phyloP scores from a whole-genome alignment of 2,329 filamentous ascomycete genomes.

The Diplodia scrobiculata region DNA sequence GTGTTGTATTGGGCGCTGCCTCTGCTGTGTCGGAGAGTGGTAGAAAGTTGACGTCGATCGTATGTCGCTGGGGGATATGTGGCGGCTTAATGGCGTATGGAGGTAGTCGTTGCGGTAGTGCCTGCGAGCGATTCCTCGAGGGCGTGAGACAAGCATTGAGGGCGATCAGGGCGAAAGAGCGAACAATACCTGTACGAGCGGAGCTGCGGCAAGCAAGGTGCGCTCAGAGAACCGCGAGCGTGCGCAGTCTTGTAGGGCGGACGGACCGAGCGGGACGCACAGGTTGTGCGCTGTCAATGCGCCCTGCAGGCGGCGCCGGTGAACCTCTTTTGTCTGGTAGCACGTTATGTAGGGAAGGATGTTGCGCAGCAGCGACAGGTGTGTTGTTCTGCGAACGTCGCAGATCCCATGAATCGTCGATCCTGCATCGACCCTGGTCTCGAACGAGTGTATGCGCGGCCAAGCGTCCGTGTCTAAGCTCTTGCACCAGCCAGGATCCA shows the following conservation, averaged over 20 bases:
- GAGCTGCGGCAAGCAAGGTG: not conserved
- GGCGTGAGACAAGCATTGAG: conserved; percentile 24
- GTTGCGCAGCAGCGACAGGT: not conserved
- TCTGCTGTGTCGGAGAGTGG: conserved; percentile 3
- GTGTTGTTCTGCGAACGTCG: not conserved
- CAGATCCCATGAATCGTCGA: not conserved
- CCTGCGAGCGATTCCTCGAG: conserved; percentile 22
- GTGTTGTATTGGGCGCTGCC: not conserved
- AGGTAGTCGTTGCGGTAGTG: conserved; percentile 21
- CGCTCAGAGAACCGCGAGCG: conserved; percentile 8
- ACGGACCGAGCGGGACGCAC: conserved; percentile 27
- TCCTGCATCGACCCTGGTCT: conserved; percentile 2
- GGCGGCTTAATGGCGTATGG: conserved; percentile 13
- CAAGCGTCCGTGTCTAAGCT: conserved; percentile 2
- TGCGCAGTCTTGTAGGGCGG: conserved; percentile 12
- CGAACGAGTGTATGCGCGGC: not conserved
- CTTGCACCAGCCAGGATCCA: conserved; percentile 10
- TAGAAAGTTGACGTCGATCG: conserved; percentile 11
- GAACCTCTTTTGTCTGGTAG: too few species aligned
- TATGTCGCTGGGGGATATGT: conserved; percentile 11
- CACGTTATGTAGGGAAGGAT: too few species aligned
- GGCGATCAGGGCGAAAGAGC: not conserved
- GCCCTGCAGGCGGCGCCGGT: not conserved
- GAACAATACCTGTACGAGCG: conserved; percentile 23
- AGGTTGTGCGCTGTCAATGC: conserved; percentile 26